phyloP scores from a whole-genome alignment of 768 basidiomycete genomes.

The Suillus luteus region DNA sequence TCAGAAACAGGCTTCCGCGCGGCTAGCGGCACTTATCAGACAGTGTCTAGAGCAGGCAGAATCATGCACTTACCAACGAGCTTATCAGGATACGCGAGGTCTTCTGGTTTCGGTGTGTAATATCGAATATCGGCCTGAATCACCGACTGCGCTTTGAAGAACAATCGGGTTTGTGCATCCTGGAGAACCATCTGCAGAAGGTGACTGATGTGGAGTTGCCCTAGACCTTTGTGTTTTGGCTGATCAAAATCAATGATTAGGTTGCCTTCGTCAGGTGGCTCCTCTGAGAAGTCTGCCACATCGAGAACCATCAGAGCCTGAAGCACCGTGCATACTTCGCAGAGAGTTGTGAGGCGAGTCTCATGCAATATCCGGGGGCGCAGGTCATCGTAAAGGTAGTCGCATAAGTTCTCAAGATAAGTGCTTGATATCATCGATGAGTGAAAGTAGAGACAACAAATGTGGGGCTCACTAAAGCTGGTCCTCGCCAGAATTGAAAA shows the following conservation, averaged over 20 bases:
- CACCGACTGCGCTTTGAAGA: slow-evolving; percentile 94
- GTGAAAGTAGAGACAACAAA: not conserved
- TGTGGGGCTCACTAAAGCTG: slow-evolving; percentile 59
- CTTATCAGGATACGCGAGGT: slow-evolving; percentile 86
- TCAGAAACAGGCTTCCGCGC: slow-evolving; percentile 46
- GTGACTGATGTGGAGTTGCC: slow-evolving; percentile 74
- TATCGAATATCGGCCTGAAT: slow-evolving; percentile 88
- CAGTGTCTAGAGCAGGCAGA: not conserved
- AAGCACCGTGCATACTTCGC: slow-evolving; percentile 94
- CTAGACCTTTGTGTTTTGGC: slow-evolving; percentile 43
- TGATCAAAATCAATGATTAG: slow-evolving; percentile 44
- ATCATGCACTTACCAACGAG: slow-evolving; percentile 56
- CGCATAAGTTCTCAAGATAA: slow-evolving; percentile 90
- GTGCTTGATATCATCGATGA: slow-evolving; percentile 48
- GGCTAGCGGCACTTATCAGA: slow-evolving; percentile 34
- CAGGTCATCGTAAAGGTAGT: slow-evolving; percentile 93
- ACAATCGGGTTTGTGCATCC: slow-evolving; percentile 92
- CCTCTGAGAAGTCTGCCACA: slow-evolving; percentile 44
- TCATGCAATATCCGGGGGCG: slow-evolving; percentile 96
- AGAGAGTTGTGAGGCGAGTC: slow-evolving; percentile 80
- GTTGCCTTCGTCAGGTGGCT: slow-evolving; percentile 34
- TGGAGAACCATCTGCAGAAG: slow-evolving; percentile 89
- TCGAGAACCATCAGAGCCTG: slow-evolving; percentile 97
- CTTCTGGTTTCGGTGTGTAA: slow-evolving; percentile 74
- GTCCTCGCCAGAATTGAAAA: slow-evolving; percentile 86